Evolutionary conservation across 2,329 filamentous ascomycete genomes (phyloP), one percentile per base, ranked within the genome.

Genomic region (Shiraia bambusicola): DNA sequence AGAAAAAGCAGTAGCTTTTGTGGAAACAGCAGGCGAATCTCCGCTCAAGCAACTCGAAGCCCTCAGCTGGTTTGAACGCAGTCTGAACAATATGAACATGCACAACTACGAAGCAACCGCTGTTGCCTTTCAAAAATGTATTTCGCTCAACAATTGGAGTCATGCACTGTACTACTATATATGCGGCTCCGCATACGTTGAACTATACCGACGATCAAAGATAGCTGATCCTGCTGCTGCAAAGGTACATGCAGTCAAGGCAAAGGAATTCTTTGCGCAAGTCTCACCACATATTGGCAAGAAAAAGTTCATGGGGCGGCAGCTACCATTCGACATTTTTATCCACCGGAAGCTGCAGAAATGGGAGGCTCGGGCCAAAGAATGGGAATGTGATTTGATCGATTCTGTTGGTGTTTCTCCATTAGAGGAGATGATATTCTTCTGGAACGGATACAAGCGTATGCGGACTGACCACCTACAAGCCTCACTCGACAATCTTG

Each of bases 151-250:
- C 69, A 88, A 88, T 56, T 97, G 93, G 93, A 91, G 86, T 41
- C 89, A 90, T 37, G 83, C 85, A 0, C 67, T 97, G 38, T 97
- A 98, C 71, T 89, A 89, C 64, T 97, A 91, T 70, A 86, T 95
- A 51, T 86, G 87, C 2, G 93, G 84, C 6, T 78, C 80, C 10
- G 84, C 86, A 1, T 84, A 94, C 53, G 70, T 97, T 1, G 88
- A 93, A 58, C 75, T 89, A 4, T 97, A 96, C 69, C 82, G 93
- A 8, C 74, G 82, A 1, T 65, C 76, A 31, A 75, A 77, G 37
- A 29, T 38, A 1, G 38, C 50, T 2, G 58, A 66, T 3, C 61
- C 58, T 0, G 65, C 74, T 30, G 82, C 83, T 36, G 61, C 59
- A 4, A 52, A 58, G n/a, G 51, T 60, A 28, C 66, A 74, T 40